Percentiles rank a stretch among this genome's conserved stretches.
Conservation (phyloP, 805 yeast species). For the Candida peoriensis region DNA sequence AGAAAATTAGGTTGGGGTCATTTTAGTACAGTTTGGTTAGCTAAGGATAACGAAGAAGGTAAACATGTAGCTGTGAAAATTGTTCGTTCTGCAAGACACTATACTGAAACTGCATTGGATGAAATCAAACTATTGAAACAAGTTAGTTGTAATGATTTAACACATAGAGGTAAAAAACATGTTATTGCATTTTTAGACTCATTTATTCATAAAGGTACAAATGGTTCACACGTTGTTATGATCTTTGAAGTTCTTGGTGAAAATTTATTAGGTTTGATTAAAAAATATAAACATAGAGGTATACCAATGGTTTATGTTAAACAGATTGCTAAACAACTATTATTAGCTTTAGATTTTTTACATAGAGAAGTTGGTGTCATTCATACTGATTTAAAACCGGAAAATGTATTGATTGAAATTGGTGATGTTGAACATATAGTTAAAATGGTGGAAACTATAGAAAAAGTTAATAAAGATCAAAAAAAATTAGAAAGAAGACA, state of each 20-base stretch:
- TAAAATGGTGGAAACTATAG: conserved; percentile 56
- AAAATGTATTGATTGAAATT: conserved; percentile 71
- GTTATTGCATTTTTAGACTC: conserved; percentile 78
- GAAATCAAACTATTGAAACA: conserved; percentile 78
- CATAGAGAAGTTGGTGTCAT: conserved; percentile 72
- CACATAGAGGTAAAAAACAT: conserved; percentile 77
- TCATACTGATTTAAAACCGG: conserved; percentile 72
- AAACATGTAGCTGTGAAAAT: conserved; percentile 91
- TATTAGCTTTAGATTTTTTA: conserved; percentile 66
- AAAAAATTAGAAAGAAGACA: conserved; percentile 37
- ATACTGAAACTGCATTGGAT: conserved; percentile 91
- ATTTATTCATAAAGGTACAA: conserved; percentile 82
- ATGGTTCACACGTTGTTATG: conserved; percentile 94
- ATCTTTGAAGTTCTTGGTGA: conserved; percentile 97
- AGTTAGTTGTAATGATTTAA: conserved; percentile 54
- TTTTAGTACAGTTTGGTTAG: conserved; percentile 93
- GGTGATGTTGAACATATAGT: conserved; percentile 81
- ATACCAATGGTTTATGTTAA: conserved; percentile 74
- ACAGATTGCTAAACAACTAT: conserved; percentile 74
- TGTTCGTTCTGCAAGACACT: conserved; percentile 85
- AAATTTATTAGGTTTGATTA: conserved; percentile 77
- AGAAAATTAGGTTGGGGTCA: conserved; percentile 99
- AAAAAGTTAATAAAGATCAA: conserved; percentile 41
- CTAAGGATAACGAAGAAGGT: conserved; percentile 51
- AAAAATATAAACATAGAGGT: conserved; percentile 72